Conservation (phyloP, 1,284 basidiomycete species). For the Sporisorium iseilematis-ciliati region DNA sequence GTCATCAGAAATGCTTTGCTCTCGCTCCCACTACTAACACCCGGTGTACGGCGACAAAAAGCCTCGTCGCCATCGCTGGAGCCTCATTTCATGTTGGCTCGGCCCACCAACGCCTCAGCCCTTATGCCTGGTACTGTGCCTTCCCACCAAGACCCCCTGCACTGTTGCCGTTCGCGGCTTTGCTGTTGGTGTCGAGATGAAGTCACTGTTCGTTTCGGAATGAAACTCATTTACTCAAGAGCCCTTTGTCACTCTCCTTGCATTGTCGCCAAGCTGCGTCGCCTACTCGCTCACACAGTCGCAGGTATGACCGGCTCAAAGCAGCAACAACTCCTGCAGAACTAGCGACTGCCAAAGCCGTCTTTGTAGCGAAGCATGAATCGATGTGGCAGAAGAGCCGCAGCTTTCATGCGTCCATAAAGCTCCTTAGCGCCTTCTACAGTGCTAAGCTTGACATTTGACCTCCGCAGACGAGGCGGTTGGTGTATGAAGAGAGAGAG, state of each 20-base stretch:
- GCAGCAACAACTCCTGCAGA: too few species aligned
- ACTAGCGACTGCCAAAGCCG: too few species aligned
- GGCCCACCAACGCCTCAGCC: background rate
- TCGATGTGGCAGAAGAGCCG: background rate
- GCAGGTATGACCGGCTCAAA: too few species aligned
- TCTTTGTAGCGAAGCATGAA: background rate
- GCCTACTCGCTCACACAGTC: too few species aligned
- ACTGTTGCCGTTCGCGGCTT: background rate
- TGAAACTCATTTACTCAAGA: too few species aligned
- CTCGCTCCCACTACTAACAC: background rate
- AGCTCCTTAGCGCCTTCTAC: slow-evolving; percentile 3
- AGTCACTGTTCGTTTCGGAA: slow-evolving; percentile 1
- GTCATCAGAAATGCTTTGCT: background rate
- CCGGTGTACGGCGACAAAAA: too few species aligned
- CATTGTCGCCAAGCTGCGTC: background rate
- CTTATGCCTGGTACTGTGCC: background rate
- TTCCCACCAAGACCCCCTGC: background rate
- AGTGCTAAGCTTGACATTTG: background rate
- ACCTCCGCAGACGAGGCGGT: too few species aligned
- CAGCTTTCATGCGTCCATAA: slow-evolving; percentile 2
- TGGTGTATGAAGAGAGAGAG: background rate
- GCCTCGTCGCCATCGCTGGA: background rate
- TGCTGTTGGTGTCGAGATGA: background rate
- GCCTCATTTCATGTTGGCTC: background rate
- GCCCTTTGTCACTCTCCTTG: background rate